A percentile compares a stretch with the other conserved stretches of the same genome.
Conservation (phyloP, 139 green algal species). For the Ostreobium quekettii region DNA sequence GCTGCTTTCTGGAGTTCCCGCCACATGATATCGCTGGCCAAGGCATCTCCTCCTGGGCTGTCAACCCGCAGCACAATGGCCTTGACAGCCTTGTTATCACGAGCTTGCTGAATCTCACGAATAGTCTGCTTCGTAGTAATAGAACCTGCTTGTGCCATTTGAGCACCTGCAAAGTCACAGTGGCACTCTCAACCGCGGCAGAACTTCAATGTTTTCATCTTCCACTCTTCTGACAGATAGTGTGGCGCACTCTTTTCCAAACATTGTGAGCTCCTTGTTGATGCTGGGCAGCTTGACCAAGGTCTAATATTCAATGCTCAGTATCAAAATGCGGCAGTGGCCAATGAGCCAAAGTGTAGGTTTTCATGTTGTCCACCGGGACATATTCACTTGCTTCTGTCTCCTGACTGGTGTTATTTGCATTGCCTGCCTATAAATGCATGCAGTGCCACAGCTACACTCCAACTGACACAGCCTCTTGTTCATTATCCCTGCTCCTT, state of each 20-base stretch:
- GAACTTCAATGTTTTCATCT: too few species aligned
- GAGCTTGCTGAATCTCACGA: conserved; percentile 36
- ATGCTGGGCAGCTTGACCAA: too few species aligned
- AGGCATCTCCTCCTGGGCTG: conserved; percentile 78
- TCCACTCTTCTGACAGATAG: too few species aligned
- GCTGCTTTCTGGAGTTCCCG: conserved; percentile 58
- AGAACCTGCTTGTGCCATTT: conserved; percentile 5
- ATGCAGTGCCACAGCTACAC: background rate
- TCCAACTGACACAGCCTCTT: background rate
- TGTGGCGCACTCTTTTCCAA: too few species aligned
- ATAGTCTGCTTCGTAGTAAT: conserved; percentile 50
- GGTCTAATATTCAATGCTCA: too few species aligned
- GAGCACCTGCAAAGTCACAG: too few species aligned
- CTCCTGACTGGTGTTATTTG: background rate
- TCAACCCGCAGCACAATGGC: conserved; percentile 88
- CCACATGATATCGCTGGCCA: conserved; percentile 95
- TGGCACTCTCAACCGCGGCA: too few species aligned
- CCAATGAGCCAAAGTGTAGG: background rate
- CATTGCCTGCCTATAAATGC: conserved; percentile 12
- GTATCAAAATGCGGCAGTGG: too few species aligned
- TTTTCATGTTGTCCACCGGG: background rate
- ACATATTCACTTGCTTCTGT: background rate
- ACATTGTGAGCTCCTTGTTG: too few species aligned
- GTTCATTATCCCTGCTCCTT: too few species aligned
- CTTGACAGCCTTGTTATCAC: conserved; percentile 38